These are phyloP conservation scores for Exophiala lecanii-corni DNA, from an alignment of 2,329 filamentous ascomycete genomes.

Conservation along the genomic window DNA sequence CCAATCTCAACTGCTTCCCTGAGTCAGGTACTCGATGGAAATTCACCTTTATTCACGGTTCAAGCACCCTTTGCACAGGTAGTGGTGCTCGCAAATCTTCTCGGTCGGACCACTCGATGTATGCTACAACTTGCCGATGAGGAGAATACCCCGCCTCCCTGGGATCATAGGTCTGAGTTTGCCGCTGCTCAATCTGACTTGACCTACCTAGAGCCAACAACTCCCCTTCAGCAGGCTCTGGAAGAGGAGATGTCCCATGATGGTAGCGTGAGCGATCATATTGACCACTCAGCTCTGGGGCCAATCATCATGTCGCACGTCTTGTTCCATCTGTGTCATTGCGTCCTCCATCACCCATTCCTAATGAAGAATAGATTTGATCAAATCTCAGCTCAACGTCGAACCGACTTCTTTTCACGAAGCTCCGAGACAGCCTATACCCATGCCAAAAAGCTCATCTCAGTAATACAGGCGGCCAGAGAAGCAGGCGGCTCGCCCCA, in stretches of 20 bases:
- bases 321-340: slow-evolving; percentile 6
- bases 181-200: slow-evolving; percentile 2
- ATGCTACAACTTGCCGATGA: slow-evolving; percentile 1
- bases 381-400: background rate
- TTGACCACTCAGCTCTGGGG: background rate
- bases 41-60: background rate
- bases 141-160: background rate
- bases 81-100: background rate
- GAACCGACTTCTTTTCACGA: background rate
- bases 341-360: background rate
- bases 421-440: slow-evolving; percentile 1
- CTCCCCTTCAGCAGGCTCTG: background rate
- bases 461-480: background rate
- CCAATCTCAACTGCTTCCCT: background rate
- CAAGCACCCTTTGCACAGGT: background rate
- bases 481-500: background rate
- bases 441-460: slow-evolving; percentile 1
- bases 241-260: background rate
- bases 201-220: background rate
- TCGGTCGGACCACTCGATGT: background rate
- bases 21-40: background rate
- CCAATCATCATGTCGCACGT: background rate
- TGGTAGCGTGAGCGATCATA: background rate
- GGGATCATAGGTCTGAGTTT: slow-evolving; percentile 4
- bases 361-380: background rate